Evolutionary conservation across 2,329 filamentous ascomycete species (phyloP).

Genomic region (Penicillium aurantiogriseum): DNA sequence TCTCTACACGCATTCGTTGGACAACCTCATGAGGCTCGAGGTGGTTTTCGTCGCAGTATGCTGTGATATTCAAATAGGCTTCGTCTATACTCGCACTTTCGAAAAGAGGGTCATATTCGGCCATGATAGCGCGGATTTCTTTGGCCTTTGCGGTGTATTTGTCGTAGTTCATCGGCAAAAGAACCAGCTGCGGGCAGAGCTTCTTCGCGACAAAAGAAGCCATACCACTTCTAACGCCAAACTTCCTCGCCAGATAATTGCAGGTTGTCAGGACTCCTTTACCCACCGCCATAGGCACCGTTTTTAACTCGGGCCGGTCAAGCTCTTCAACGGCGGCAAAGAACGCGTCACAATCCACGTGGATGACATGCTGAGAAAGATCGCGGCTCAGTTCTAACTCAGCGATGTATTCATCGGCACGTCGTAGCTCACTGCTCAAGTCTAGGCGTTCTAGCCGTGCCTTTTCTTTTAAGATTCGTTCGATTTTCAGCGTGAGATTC

Average conservation of each 20-base stretch:
- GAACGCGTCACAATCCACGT: conserved; percentile 96
- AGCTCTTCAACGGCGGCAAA: conserved; percentile 91
- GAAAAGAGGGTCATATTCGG: conserved; percentile 84
- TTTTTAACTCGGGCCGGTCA: conserved; percentile 76
- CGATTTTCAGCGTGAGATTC: conserved; percentile 80
- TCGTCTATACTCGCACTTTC: conserved; percentile 95
- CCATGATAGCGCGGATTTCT: conserved; percentile 78
- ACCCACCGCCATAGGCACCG: conserved; percentile 89
- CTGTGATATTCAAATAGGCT: conserved; percentile 91
- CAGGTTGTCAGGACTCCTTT: conserved; percentile 67
- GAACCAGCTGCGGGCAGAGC: conserved; percentile 80
- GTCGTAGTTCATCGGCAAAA: conserved; percentile 79
- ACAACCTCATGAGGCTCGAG: conserved; percentile 72
- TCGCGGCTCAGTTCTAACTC: conserved; percentile 78
- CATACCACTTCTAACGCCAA: conserved; percentile 92
- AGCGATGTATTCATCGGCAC: conserved; percentile 76
- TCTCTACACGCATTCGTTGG: conserved; percentile 71
- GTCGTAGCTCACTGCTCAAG: conserved; percentile 67
- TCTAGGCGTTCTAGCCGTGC: conserved; percentile 72
- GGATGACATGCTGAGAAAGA: conserved; percentile 79
- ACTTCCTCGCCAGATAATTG: conserved; percentile 88
- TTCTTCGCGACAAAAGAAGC: conserved; percentile 93
- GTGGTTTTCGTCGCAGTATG: conserved; percentile 70
- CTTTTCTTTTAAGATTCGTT: conserved; percentile 73
- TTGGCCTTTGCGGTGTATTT: conserved; percentile 90